Evolutionary conservation across 371 early-diverging fungal species (phyloP), one percentile per base, ranked within the genome.

Genomic region (Apophysomyces elegans): DNA sequence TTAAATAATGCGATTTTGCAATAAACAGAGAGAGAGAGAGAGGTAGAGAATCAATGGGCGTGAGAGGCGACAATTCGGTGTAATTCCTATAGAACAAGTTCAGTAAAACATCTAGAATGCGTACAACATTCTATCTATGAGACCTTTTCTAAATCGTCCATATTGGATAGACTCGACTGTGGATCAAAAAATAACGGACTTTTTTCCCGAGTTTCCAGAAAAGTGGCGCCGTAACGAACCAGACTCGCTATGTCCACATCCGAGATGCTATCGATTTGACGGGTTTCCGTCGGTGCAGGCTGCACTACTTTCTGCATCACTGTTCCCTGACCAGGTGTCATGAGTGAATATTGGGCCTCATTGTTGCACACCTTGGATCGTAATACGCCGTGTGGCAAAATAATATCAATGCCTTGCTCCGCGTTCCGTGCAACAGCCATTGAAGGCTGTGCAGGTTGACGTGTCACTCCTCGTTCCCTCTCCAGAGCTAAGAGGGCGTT

Each of bases 121-220:
- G 18, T n/a, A 37, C 37, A 13, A 36, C 7, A 16, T 13, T 6
- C 6, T 16, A 14, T 35, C 58, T 64, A 72, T 26, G 32, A 26
- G 32, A 79, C 76, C 57, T 67, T 54, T 62, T 78, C 73, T 16
- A 78, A 61, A 41, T 80, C 81, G 66, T 76, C 78, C 62, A 80
- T 69, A 62, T 71, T 80, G 5, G 80, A 73, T 58, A 72, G 37
- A 11, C 45, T 67, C 54, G 39, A 58, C 56, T 35, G 46, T n/a
- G 41, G 58, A 21, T 37, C 46, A 43, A 14, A 59, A 26, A 45
- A 36, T n/a, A 58, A 57, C 18, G 38, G 36, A 26, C 38, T 60
- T 16, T 60, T 58, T 36, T 71, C 67, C 4, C 59, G 63, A 0
- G 60, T 32, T 39, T 71, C 71, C 61, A 71, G 41, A 39, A 46